Evolutionary conservation across 78 protist species (phyloP).

Genomic region (Dictyostelium discoideum): dicty_2.7 NC_007089.4:5815001-5815500

Average conservation of each 20-base stretch:
- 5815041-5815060: conserved; percentile 34
- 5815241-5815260: conserved; percentile 72
- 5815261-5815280: conserved; percentile 33
- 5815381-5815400: conserved; percentile 28
- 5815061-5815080: conserved; percentile 74
- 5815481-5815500: neutral
- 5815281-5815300: conserved; percentile 33
- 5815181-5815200: conserved; percentile 54
- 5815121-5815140: conserved; percentile 76
- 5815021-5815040: conserved; percentile 32
- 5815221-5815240: conserved; percentile 72
- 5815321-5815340: conserved; percentile 70
- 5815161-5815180: neutral
- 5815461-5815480: neutral
- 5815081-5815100: conserved; percentile 50
- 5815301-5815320: conserved; percentile 52
- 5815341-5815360: conserved; percentile 51
- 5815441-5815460: neutral
- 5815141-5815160: conserved; percentile 24
- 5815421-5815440: neutral
- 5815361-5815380: conserved; percentile 16
- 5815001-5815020: neutral
- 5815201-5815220: conserved; percentile 55
- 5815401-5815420: neutral
- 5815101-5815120: conserved; percentile 30